Evolutionary conservation across 768 basidiomycete genomes (phyloP).

Genomic region (Coprinopsis sp.): DNA sequence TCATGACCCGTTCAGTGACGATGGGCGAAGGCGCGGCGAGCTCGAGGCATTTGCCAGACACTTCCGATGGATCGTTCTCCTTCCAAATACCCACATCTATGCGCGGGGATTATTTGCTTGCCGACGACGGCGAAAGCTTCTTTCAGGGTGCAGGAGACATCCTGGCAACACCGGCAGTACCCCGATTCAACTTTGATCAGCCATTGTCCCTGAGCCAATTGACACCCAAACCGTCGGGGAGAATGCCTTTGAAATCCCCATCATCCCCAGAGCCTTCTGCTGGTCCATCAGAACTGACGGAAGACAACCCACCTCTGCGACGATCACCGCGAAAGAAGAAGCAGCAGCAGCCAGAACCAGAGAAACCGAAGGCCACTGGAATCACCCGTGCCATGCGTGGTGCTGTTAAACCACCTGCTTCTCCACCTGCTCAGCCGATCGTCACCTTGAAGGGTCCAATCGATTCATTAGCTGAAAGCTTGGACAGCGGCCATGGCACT

Average conservation of each 20-base stretch:
- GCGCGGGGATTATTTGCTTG: slow-evolving; percentile 48
- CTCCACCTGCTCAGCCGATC: slow-evolving; percentile 19
- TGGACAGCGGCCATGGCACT: slow-evolving; percentile 10
- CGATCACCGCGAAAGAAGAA: slow-evolving; percentile 12
- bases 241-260: neutral
- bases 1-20: slow-evolving; percentile 21
- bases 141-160: slow-evolving; percentile 38
- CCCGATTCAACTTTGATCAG: slow-evolving; percentile 22
- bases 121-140: slow-evolving; percentile 43
- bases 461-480: slow-evolving; percentile 19
- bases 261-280: neutral
- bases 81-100: slow-evolving; percentile 50
- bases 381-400: slow-evolving; percentile 10
- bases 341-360: slow-evolving; percentile 5
- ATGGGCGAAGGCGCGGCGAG: slow-evolving; percentile 41
- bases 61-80: slow-evolving; percentile 47
- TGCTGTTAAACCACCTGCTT: slow-evolving; percentile 16
- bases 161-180: slow-evolving; percentile 29
- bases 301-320: slow-evolving; percentile 8
- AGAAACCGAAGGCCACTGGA: slow-evolving; percentile 16
- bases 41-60: slow-evolving; percentile 50
- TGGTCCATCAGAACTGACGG: slow-evolving; percentile 8
- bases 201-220: slow-evolving; percentile 37
- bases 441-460: slow-evolving; percentile 23
- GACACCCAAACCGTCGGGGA: slow-evolving; percentile 30